Percentiles rank a stretch among this genome's conserved stretches.
These are phyloP conservation scores for Entomortierella parvispora DNA, from an alignment of 192 early-diverging fungal species.

Conservation along the genomic window DNA sequence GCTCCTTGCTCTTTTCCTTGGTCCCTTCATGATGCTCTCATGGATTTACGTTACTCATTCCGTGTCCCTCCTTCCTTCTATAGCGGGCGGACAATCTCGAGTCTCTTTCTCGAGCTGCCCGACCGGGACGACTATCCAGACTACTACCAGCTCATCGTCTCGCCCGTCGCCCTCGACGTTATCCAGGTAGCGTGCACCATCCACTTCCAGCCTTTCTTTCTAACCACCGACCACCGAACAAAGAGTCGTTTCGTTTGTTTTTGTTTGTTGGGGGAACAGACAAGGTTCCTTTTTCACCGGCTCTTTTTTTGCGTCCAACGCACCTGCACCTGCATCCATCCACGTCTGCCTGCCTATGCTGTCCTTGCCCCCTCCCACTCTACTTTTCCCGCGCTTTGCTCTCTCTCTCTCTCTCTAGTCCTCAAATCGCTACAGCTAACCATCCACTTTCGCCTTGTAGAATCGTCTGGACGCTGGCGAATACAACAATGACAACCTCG, in stretches of 20 bases:
- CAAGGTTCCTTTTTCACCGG: not conserved
- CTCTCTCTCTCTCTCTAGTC: too few relatives aligned
- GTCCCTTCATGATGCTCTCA: too few relatives aligned
- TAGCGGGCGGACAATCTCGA: slow-evolving; percentile 47
- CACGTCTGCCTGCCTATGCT: slow-evolving; percentile 70
- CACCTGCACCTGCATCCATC: slow-evolving; percentile 5
- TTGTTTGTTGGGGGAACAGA: not conserved
- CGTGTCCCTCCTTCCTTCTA: not conserved
- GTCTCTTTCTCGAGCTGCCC: slow-evolving; percentile 53
- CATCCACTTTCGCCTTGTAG: not conserved
- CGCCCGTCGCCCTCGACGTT: slow-evolving; percentile 60
- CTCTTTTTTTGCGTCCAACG: not conserved
- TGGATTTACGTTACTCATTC: too few relatives aligned
- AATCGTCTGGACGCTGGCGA: slow-evolving; percentile 12
- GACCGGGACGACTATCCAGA: slow-evolving; percentile 56
- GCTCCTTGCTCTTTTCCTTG: not conserved
- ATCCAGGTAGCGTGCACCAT: slow-evolving; percentile 42
- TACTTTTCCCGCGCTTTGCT: too few relatives aligned
- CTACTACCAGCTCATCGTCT: slow-evolving; percentile 60
- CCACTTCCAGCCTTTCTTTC: too few relatives aligned
- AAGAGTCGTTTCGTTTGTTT: slow-evolving; percentile 1
- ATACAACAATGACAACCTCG: slow-evolving; percentile 13
- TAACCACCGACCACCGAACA: too few relatives aligned
- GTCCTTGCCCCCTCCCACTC: too few relatives aligned
- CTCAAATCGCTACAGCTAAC: not conserved